These are phyloP conservation scores for Fragaria iinumae DNA, from an alignment of 306 rosid genomes.

Conservation along the genomic window DNA sequence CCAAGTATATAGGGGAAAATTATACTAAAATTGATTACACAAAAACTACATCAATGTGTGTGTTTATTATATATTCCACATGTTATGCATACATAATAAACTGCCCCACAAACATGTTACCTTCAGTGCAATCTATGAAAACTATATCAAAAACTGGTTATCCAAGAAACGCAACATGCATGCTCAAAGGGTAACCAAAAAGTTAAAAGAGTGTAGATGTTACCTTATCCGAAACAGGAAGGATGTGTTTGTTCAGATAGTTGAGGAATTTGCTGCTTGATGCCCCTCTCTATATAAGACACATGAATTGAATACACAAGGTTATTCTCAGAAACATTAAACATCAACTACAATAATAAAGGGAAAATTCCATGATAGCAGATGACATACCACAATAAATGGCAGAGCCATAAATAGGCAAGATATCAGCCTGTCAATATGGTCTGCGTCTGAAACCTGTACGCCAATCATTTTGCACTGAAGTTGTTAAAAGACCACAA, in stretches of 20 bases:
- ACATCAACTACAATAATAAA: background rate
- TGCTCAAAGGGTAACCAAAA: background rate
- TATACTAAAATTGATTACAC: background rate
- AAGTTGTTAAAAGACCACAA: conserved; percentile 9
- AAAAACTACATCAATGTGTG: no score
- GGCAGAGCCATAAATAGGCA: conserved; percentile 95
- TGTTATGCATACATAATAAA: background rate
- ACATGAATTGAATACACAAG: conserved; percentile 4
- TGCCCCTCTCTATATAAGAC: conserved; percentile 73
- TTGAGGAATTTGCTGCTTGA: conserved; percentile 85
- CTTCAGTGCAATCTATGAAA: background rate
- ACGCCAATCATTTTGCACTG: conserved; percentile 15
- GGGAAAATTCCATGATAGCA: conserved; percentile 9
- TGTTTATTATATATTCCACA: background rate
- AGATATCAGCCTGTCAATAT: conserved; percentile 87
- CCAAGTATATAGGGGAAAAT: background rate
- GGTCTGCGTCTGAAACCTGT: conserved; percentile 91
- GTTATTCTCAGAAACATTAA: conserved; percentile 15
- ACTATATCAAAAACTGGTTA: background rate
- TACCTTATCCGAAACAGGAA: conserved; percentile 96
- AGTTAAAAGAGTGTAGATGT: background rate
- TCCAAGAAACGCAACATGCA: background rate
- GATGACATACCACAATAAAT: conserved; percentile 71
- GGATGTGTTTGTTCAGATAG: conserved; percentile 72
- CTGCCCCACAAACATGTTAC: background rate